Conservation (phyloP, 768 basidiomycete genomes). For the Panaeolus papilionaceus region DNA sequence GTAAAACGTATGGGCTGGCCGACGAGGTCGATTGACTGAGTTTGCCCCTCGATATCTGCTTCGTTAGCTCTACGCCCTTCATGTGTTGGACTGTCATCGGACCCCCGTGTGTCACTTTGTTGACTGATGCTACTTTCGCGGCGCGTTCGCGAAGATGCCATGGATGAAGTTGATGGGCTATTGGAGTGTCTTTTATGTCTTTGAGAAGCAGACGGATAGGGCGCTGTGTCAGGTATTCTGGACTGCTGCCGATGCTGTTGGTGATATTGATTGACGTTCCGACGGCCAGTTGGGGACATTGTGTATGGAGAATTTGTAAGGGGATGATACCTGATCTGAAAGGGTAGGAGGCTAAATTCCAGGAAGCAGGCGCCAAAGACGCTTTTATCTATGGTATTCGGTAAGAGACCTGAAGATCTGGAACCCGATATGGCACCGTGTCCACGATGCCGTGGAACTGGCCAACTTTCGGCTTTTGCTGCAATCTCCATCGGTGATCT, state of each 20-base stretch:
- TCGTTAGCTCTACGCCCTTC: not conserved
- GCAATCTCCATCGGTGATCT: slow-evolving; percentile 14
- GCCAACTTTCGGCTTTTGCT: slow-evolving; percentile 10
- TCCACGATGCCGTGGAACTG: not conserved
- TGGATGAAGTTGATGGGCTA: slow-evolving; percentile 4
- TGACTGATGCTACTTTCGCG: not conserved
- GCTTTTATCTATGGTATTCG: slow-evolving; percentile 12
- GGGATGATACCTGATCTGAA: slow-evolving; percentile 7
- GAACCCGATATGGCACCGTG: slow-evolving; percentile 15
- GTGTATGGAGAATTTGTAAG: not conserved
- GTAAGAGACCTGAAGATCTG: slow-evolving; percentile 6
- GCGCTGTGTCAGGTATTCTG: not conserved
- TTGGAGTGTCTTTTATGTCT: not conserved
- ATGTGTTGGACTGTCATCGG: not conserved
- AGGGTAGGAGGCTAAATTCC: slow-evolving; percentile 12
- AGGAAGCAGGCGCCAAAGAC: slow-evolving; percentile 14
- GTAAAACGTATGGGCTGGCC: slow-evolving; percentile 61
- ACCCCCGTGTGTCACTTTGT: not conserved
- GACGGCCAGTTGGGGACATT: slow-evolving; percentile 1
- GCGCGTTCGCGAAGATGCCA: not conserved
- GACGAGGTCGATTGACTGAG: slow-evolving; percentile 36
- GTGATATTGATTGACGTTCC: not conserved
- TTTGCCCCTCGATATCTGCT: not conserved
- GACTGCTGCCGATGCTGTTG: not conserved
- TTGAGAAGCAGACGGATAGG: not conserved